Evolutionary conservation across 2,329 filamentous ascomycete species (phyloP), one percentile per base, ranked within the genome.

Genomic region (Aspergillus sp.): DNA sequence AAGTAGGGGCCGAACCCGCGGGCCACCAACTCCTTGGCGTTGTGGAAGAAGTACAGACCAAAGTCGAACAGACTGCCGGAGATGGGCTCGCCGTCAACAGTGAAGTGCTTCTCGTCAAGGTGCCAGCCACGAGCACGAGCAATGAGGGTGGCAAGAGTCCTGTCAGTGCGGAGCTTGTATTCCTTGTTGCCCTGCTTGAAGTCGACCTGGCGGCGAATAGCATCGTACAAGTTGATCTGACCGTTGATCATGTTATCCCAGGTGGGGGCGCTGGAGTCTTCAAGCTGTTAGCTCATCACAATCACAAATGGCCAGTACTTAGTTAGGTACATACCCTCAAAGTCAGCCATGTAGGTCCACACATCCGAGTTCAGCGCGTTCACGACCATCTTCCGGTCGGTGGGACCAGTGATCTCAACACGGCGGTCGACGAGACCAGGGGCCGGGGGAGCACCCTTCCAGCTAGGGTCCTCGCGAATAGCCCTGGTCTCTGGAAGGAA

Each of bases 181-280:
- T 96, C 92, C 81, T 98, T 99, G 69, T 87, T 82, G 63, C 93
- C 93, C 72, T 93, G 89, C 83, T 95, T 96, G 84, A 98, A 98
- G 81, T 98, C 93, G 68, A 98, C 87, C 79, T 97, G 90, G 67
- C 87, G 88, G 70, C 95, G 90, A 73, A 96, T 92, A 66, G 93
- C 95, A 70, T 98, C 95, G 81, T 97, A 96, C 57, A 99, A 85
- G 82, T 98, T 99, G 66, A 97, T 88, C 79, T 99, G 95, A 63
- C 95, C 95, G 68, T 95, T 96, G 81, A 98, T 89, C 93, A 98
- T 98, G 82, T 98, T 98, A 66, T 96, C 92, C 95, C 95, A 99
- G 44, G 95, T 97, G 23, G 95, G 95, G 23, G 95, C 93, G 71
- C 85, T 95, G 6, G 95, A 96, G 77, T 98, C 93, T 96, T 58